Evolutionary conservation across 148 eudicot genomes (phyloP).

Genomic region (Rhododendron molle): DNA sequence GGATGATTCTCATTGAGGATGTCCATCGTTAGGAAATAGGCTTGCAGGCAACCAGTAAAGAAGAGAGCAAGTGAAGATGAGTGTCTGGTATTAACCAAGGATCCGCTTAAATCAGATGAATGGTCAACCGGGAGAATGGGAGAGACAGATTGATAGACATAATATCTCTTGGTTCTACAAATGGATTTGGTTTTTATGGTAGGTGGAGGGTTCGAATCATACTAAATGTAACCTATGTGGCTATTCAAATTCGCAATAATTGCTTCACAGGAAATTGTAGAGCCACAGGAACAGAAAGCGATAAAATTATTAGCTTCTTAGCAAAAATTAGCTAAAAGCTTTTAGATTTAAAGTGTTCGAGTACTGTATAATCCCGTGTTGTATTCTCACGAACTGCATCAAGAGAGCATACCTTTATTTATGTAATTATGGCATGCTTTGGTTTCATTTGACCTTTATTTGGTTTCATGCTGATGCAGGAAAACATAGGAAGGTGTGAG

Average conservation of each 20-base stretch:
- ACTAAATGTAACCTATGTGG: background rate
- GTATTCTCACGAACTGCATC: background rate
- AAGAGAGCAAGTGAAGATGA: background rate
- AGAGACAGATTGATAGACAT: background rate
- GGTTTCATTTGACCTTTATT: slow-evolving; percentile 7
- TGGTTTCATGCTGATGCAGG: slow-evolving; percentile 45
- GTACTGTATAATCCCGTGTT: background rate
- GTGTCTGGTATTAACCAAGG: background rate
- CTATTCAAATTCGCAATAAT: background rate
- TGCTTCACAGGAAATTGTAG: background rate
- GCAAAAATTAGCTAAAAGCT: background rate
- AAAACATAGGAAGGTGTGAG: slow-evolving; percentile 66
- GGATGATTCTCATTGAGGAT: background rate
- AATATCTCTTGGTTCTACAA: background rate
- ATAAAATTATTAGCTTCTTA: background rate
- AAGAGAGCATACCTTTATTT: background rate
- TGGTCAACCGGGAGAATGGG: background rate
- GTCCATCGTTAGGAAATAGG: background rate
- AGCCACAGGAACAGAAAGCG: background rate
- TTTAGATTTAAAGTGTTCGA: background rate
- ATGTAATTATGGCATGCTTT: background rate
- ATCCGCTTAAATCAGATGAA: background rate
- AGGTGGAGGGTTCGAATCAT: background rate
- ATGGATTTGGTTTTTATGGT: background rate
- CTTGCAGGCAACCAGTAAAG: background rate